A percentile compares a stretch with the other conserved stretches of the same genome.
Conservation (phyloP, 2,329 filamentous ascomycete genomes). For the Talaromyces pinophilus region DNA sequence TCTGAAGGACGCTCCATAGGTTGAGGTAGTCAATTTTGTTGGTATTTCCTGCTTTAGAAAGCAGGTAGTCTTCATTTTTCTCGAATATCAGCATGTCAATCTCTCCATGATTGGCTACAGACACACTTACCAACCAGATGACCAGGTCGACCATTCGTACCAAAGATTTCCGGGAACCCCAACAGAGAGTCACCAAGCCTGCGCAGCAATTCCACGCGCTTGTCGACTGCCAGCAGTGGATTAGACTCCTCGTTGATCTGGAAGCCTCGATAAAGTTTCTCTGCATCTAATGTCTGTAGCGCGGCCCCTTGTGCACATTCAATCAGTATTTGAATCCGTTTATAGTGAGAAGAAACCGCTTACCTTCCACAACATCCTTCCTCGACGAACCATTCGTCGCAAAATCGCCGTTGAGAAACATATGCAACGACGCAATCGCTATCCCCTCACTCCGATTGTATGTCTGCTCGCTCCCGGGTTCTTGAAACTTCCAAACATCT, state of each 20-base stretch:
- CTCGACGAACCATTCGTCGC: not conserved
- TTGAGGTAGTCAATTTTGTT: constrained; percentile 41
- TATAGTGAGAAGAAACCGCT: not conserved
- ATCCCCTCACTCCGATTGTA: constrained; percentile 55
- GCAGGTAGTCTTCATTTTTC: constrained; percentile 43
- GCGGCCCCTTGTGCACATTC: not conserved
- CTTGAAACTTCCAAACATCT: constrained; percentile 13
- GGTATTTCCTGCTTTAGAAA: constrained; percentile 29
- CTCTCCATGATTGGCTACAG: not conserved
- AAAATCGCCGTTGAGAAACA: constrained; percentile 44
- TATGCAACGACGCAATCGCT: constrained; percentile 54
- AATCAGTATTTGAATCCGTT: not conserved
- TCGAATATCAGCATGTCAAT: not conserved
- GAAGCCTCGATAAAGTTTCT: not conserved
- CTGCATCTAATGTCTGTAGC: not conserved
- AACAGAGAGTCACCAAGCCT: not conserved
- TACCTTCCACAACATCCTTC: constrained; percentile 1
- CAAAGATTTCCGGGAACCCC: not conserved
- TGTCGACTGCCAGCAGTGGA: not conserved
- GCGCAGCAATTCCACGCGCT: not conserved
- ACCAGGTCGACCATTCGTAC: not conserved
- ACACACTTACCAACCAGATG: not conserved
- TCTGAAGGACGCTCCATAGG: constrained; percentile 50
- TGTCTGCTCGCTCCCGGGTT: not conserved
- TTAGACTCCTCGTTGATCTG: not conserved